These are phyloP conservation scores for Clavulina sp. DNA, from an alignment of 768 basidiomycete genomes.

Conservation along the genomic window DNA sequence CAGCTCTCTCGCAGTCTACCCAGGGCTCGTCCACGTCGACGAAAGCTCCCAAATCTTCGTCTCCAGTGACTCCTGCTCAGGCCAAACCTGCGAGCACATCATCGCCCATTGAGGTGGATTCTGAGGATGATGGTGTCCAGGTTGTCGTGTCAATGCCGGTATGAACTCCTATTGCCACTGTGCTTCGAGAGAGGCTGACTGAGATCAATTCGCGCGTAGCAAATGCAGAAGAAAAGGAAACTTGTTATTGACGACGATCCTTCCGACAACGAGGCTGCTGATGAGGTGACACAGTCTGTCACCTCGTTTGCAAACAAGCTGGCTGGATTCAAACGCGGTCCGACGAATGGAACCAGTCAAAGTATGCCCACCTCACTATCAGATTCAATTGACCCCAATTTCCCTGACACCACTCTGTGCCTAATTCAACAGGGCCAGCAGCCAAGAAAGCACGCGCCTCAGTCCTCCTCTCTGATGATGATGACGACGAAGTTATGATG, in stretches of 20 bases:
- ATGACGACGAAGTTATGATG: background rate
- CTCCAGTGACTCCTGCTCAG: too few species aligned
- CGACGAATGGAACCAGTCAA: background rate
- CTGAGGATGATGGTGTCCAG: too few species aligned
- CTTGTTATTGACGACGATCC: conserved; percentile 5
- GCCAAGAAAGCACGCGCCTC: background rate
- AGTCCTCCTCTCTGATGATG: conserved; percentile 3
- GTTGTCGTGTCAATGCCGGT: too few species aligned
- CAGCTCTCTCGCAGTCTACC: too few species aligned
- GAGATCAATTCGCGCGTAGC: too few species aligned
- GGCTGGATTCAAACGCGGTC: conserved; percentile 9
- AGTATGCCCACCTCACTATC: conserved; percentile 30
- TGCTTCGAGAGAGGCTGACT: too few species aligned
- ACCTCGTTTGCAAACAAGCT: conserved; percentile 10
- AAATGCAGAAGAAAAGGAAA: too few species aligned
- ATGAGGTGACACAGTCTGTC: background rate
- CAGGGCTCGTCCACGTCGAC: too few species aligned
- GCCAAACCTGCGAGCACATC: too few species aligned
- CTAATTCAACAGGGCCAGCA: conserved; percentile 1
- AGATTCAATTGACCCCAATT: conserved; percentile 37
- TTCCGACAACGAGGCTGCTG: conserved; percentile 4
- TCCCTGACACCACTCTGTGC: conserved; percentile 11
- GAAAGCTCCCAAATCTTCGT: too few species aligned
- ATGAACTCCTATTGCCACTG: too few species aligned
- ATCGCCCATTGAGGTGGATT: too few species aligned